Evolutionary conservation across 2,329 filamentous ascomycete species (phyloP), one percentile per base, ranked within the genome.

Genomic region (Zymoseptoria brevis): DNA sequence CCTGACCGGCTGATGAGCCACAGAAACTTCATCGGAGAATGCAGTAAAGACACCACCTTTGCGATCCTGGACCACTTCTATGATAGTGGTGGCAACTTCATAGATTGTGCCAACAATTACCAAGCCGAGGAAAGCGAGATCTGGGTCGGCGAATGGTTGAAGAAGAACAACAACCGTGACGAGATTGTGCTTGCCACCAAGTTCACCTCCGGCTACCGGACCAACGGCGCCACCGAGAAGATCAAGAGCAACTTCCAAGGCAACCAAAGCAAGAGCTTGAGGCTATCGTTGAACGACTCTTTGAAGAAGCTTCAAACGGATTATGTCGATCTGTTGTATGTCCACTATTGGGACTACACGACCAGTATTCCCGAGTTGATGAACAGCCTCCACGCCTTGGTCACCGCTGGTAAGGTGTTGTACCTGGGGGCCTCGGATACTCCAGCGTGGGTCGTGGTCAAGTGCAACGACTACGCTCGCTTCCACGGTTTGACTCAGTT

Each of bases 351-450:
- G 85, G 86, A 88, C 70, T 86, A 80, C 67, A 83, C 80, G 16
- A 84, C 83, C 54, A 53, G 53, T 22, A 83, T 88, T 53, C 77
- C 81, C 0, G 86, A 89, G 67, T 56, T 89, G 52, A 89, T 89
- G 87, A 83, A 88, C 60, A 80, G 80, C 0, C 77, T 89, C 50
- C 86, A 88, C 68, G 74, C 79, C 19, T 75, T 87, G 9, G 83
- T 88, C 0, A 59, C 70, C 0, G 69, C 77, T 5, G 84, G 86
- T 19, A 88, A 88, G 65, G 84, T 89, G 0, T 74, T 86, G 16
- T 88, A 88, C 64, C 76, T 89, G 0, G 87, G 87, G 2, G 78
- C 88, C 71, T 84, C 80, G 50, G 86, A 89, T 65, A 84, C 83
- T 0, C 87, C 87, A 0, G 87, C 87, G 8, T 89, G 86, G 86